Base-by-base conservation (phyloP, 1,139 yeast species). In the Lodderomyces elongisporus region DNA sequence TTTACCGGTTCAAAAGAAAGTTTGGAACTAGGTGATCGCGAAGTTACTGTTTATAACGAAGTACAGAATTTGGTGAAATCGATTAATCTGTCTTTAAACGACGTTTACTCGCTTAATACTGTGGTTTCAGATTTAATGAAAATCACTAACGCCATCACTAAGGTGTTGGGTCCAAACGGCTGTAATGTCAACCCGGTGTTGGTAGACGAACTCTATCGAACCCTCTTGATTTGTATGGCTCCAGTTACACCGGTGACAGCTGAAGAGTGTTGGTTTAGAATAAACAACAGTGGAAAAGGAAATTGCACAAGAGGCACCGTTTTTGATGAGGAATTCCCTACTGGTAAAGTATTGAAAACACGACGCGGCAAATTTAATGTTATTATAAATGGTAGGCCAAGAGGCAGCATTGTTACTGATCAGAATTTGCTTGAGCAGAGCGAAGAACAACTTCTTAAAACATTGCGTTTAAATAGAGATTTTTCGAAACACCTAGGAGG, bases 111-210 rank as follows among this genome's bases (percentile, higher is more conserved):
- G 0, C 64, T 89, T 52, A 91, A 91, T 54, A 89, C 96, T 0
- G 77, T 87, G 4, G 74, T 91, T 20, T 85, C 96, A 0, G 95
- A 87, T 51, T 82, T 79, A 50, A 91, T 88, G 96, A 91, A 88
- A 48, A 57, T 82, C 34, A 82, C 95, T 1, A 80, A 80, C 44
- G 46, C 66, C 1, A 51, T 88, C 7, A 49, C 57, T 2, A 48
- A 65, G 1, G 26, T n/a, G 14, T 8, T 10, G 9, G 10, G 10
- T 7, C 9, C 7, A 20, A 20, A 20, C 22, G 9, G 10, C 9
- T 20, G 22, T 10, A 7, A 20, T 7, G 10, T 8, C 9, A 10
- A 20, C 7, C n/a, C n/a, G n/a, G 52, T 49, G 1, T 58, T 57
- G 28, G 50, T 49, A 41, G 47, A 43, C 33, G 71, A 74, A 33